Evolutionary conservation across 2,329 filamentous ascomycete species (phyloP).

Genomic region (Myriosclerotinia duriaeana): DNA sequence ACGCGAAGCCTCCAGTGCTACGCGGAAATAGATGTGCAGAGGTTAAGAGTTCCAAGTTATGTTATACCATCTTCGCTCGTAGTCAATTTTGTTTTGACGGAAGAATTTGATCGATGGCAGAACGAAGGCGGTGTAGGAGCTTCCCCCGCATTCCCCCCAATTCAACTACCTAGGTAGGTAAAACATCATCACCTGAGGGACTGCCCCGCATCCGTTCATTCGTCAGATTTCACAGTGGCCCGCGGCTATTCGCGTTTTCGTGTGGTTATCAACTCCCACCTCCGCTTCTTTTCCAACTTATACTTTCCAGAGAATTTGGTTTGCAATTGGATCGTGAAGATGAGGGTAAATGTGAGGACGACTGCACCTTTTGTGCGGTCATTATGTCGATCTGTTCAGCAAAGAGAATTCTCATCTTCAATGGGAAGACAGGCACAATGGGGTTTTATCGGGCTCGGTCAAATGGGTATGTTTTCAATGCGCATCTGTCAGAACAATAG

Average conservation of each 20-base stretch:
- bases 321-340: constrained; percentile 25
- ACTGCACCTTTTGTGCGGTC: constrained; percentile 32
- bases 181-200: neutral
- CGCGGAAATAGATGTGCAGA: too few species aligned
- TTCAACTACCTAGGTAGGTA: neutral
- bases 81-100: too few species aligned
- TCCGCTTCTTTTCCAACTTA: neutral
- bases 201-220: constrained; percentile 5
- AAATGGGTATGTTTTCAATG: constrained; percentile 53
- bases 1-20: too few species aligned
- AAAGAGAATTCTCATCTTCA: constrained; percentile 49
- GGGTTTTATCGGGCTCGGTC: constrained; percentile 60
- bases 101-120: too few species aligned
- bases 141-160: constrained; percentile 17
- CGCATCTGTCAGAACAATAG: constrained; percentile 24
- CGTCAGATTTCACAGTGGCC: neutral
- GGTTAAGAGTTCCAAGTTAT: too few species aligned
- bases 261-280: neutral
- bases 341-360: constrained; percentile 36
- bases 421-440: constrained; percentile 49
- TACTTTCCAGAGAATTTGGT: neutral
- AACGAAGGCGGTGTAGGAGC: too few species aligned
- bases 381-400: constrained; percentile 30
- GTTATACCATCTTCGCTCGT: too few species aligned
- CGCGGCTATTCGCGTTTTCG: neutral